Evolutionary conservation across 495 filamentous ascomycete species (phyloP), one percentile per base, ranked within the genome.

Genomic region (Talaromyces stipitatus): DNA sequence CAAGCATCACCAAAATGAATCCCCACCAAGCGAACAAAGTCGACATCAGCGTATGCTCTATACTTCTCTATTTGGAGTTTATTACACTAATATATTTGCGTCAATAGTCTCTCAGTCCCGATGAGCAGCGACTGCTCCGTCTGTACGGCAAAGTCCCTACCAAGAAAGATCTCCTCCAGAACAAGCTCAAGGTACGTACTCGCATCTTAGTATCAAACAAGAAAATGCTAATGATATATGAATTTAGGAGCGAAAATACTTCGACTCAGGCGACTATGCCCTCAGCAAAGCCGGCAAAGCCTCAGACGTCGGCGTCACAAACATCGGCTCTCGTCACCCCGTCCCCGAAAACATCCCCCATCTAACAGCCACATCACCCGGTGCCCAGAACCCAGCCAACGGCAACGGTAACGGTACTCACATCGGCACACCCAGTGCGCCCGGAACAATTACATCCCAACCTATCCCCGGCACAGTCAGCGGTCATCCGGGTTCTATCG

Each of bases 261-360:
- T 98, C 72, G 94, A 98, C 79, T 91, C 86, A 54, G 92, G 92
- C 64, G 92, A 97, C 75, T 97, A 97, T 62, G 95, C 94, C 66
- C 87, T 97, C 75, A 92, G 88, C 72, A 97, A 98, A 79, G 95
- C 94, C 46, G 94, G 95, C 70, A 98, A 97, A 74, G 91, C 91
- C 69, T 88, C 91, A 59, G 89, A 94, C 69, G 87, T 92, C 64
- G 94, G 92, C 66, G 90, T 95, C 30, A 94, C 92, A 69, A 87
- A 84, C 68, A 89, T 98, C 68, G 94, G 94, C 62, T 89, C 87
- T 61, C 87, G 95, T 71, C 94, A 98, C 72, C 94, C 94, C 28
- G 83, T 91, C 50, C 94, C 94, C 55, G 92, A 98, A 72, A 78
- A 95, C 74, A 98, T 98, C 76, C 94, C 94, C 24, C 94, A 98